Evolutionary conservation across 176 grass and related monocot genomes (phyloP).

Genomic region (Elaeis guineensis): DNA sequence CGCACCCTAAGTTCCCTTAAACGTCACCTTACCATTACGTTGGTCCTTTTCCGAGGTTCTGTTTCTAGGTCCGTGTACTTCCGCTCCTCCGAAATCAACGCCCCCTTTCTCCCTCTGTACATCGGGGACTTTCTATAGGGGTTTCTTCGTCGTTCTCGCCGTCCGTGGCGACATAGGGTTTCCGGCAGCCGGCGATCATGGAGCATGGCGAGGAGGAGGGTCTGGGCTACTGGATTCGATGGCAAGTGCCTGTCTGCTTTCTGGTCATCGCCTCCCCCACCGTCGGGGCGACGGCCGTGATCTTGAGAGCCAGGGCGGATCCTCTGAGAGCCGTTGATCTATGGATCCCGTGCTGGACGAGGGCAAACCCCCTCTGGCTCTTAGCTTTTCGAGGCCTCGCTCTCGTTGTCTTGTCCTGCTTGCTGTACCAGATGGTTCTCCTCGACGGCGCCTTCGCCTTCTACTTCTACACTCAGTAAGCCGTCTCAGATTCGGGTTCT

Average conservation of each 20-base stretch:
- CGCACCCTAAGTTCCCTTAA: too few species aligned
- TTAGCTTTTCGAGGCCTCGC: neutral
- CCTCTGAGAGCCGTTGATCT: slow-evolving; percentile 2
- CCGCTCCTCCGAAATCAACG: too few species aligned
- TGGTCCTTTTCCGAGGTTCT: too few species aligned
- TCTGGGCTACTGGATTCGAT: slow-evolving; percentile 3
- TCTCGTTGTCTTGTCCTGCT: neutral
- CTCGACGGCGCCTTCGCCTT: slow-evolving; percentile 8
- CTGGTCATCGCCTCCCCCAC: neutral
- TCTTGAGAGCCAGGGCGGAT: neutral
- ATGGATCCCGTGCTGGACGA: slow-evolving; percentile 3
- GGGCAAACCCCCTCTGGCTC: slow-evolving; percentile 2
- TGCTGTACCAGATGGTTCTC: slow-evolving; percentile 1
- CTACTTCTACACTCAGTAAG: slow-evolving; percentile 2
- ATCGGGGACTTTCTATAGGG: too few species aligned
- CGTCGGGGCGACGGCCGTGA: neutral
- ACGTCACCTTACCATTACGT: too few species aligned
- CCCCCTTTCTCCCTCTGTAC: too few species aligned
- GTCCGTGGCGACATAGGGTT: too few species aligned
- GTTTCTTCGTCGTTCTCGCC: too few species aligned
- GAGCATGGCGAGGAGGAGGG: neutral
- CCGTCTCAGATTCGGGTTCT: too few species aligned
- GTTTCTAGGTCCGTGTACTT: too few species aligned
- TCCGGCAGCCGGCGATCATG: neutral
- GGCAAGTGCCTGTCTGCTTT: slow-evolving; percentile 8